phyloP scores from a whole-genome alignment of 352 stramenopile species.

The Phytophthora idaei region DNA sequence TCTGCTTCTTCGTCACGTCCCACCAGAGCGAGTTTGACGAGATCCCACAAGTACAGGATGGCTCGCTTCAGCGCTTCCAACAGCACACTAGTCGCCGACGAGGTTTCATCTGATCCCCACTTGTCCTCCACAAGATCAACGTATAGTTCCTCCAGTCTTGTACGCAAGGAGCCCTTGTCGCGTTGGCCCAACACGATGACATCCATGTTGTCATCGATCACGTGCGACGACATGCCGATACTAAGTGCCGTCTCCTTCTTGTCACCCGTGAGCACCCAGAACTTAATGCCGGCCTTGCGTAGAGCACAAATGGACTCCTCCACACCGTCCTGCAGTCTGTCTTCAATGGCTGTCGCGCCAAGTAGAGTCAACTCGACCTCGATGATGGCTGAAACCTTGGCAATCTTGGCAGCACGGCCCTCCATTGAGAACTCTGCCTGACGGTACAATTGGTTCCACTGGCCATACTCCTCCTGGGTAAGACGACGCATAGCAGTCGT shows the following conservation, averaged over 20 bases:
- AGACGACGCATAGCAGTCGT: slow-evolving; percentile 78
- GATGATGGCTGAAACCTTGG: slow-evolving; percentile 77
- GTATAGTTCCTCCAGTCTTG: slow-evolving; percentile 85
- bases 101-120: slow-evolving; percentile 86
- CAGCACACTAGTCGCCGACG: slow-evolving; percentile 74
- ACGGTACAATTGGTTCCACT: slow-evolving; percentile 73
- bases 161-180: slow-evolving; percentile 76
- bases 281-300: slow-evolving; percentile 94
- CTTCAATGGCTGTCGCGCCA: slow-evolving; percentile 93
- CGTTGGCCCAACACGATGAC: slow-evolving; percentile 86
- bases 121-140: slow-evolving; percentile 89
- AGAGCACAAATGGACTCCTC: slow-evolving; percentile 93
- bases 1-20: slow-evolving; percentile 77
- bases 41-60: slow-evolving; percentile 66
- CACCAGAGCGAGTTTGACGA: slow-evolving; percentile 71
- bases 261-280: slow-evolving; percentile 95
- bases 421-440: slow-evolving; percentile 83
- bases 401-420: slow-evolving; percentile 72
- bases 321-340: slow-evolving; percentile 93
- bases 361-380: slow-evolving; percentile 89
- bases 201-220: slow-evolving; percentile 92
- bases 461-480: slow-evolving; percentile 70
- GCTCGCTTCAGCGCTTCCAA: slow-evolving; percentile 79
- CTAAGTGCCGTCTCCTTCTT: slow-evolving; percentile 90
- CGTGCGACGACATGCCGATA: slow-evolving; percentile 90